Evolutionary conservation across 768 basidiomycete species (phyloP).

Genomic region (Boletus barrowsii): DNA sequence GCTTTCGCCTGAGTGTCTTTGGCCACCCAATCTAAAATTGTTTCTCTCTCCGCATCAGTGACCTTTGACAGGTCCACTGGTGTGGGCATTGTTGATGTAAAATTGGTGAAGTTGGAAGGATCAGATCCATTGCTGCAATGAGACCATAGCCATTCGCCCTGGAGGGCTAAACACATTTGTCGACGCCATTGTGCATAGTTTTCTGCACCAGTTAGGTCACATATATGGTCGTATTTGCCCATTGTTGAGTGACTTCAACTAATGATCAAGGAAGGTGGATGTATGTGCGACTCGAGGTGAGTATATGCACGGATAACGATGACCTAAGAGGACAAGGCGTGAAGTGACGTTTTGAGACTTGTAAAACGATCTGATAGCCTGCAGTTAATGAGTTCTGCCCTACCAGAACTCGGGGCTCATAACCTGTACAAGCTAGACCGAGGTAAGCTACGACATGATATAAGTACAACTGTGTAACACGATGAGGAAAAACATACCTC

Average conservation of each 20-base stretch:
- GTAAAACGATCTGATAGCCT: no score
- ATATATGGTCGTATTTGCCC: conserved; percentile 13
- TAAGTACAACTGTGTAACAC: no score
- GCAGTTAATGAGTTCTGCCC: no score
- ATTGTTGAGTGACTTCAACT: not conserved
- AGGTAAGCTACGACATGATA: no score
- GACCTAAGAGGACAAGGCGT: no score
- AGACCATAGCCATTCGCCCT: not conserved
- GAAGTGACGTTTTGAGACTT: no score
- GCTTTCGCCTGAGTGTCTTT: conserved; percentile 3
- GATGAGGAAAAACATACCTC: no score
- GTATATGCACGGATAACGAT: no score
- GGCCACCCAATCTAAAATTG: not conserved
- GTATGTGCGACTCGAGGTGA: no score
- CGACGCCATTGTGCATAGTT: not conserved
- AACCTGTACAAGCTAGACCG: not conserved
- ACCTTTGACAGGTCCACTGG: not conserved
- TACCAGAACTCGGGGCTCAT: no score
- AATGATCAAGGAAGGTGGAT: no score
- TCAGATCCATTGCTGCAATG: not conserved
- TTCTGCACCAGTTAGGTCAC: not conserved
- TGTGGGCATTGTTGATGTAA: not conserved
- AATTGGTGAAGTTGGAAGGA: not conserved
- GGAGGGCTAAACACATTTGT: not conserved
- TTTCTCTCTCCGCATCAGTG: not conserved